Percentiles rank a stretch among this genome's conserved stretches.
phyloP scores from a whole-genome alignment of 441 rosid species.

The Isatis lusitanica region DNA sequence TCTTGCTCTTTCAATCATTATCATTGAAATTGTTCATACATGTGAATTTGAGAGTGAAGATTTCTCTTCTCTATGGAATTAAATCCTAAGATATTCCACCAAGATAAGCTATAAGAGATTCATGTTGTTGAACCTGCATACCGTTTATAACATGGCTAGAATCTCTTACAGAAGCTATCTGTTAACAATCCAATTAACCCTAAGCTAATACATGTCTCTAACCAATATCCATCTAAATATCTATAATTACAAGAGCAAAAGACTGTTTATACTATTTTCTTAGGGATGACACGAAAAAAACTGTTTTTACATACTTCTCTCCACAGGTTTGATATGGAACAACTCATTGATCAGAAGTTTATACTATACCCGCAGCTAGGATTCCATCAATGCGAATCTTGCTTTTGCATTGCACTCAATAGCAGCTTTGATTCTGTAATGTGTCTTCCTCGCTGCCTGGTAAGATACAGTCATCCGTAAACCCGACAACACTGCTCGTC shows the following conservation, averaged over 20 bases:
- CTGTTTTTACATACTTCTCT: not conserved
- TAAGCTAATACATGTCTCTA: not conserved
- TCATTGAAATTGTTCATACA: not conserved
- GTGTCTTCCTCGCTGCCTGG: conserved; percentile 32
- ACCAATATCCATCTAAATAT: not conserved
- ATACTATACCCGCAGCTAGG: not conserved
- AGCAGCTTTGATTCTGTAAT: conserved; percentile 15
- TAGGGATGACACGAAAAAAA: not conserved
- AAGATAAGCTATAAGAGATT: not conserved
- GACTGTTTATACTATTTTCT: not conserved
- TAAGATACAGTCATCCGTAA: conserved; percentile 33
- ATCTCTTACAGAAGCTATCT: not conserved
- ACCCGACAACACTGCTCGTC: conserved; percentile 62
- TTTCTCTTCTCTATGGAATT: not conserved
- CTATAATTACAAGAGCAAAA: not conserved
- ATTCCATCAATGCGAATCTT: not conserved
- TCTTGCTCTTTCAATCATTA: not conserved
- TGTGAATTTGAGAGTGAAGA: not conserved
- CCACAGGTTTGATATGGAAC: not conserved
- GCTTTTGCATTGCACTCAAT: conserved; percentile 9
- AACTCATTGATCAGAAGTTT: not conserved
- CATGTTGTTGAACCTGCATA: not conserved
- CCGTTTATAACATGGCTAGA: not conserved
- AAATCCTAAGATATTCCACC: not conserved
- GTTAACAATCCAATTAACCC: not conserved